Evolutionary conservation across 306 rosid species (phyloP).

Genomic region (Trifolium dubium): DNA sequence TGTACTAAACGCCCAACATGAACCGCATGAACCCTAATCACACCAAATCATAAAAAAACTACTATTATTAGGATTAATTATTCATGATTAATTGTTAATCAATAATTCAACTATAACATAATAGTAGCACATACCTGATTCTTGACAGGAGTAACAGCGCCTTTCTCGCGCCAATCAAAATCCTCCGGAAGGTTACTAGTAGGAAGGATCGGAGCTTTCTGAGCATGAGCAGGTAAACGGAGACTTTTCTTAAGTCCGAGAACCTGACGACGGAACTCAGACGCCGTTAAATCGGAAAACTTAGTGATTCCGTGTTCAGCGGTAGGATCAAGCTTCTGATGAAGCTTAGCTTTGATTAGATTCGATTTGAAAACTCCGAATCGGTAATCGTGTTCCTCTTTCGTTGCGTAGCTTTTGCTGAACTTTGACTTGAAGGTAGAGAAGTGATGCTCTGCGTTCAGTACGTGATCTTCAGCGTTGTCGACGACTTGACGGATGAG

Average conservation of each 20-base stretch:
- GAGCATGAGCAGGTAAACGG: conserved; percentile 68
- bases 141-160: conserved; percentile 82
- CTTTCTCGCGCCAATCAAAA: conserved; percentile 95
- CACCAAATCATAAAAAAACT: neutral
- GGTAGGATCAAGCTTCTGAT: conserved; percentile 78
- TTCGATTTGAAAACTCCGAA: conserved; percentile 75
- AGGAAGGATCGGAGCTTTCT: conserved; percentile 84
- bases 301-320: conserved; percentile 90
- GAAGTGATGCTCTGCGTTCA: conserved; percentile 77
- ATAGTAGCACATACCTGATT: conserved; percentile 58
- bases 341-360: conserved; percentile 69
- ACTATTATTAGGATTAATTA: neutral
- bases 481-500: conserved; percentile 82
- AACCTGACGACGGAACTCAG: conserved; percentile 67
- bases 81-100: neutral
- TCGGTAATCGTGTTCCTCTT: conserved; percentile 81
- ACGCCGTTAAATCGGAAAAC: conserved; percentile 84
- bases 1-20: conserved; percentile 95
- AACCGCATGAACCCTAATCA: conserved; percentile 84
- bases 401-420: conserved; percentile 61
- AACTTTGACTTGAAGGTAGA: conserved; percentile 66
- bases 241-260: conserved; percentile 80
- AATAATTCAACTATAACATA: neutral
- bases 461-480: conserved; percentile 53
- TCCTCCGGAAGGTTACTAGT: conserved; percentile 71